Conservation (phyloP, 176 grass and related monocot genomes). For the Zizania latifolia region DNA sequence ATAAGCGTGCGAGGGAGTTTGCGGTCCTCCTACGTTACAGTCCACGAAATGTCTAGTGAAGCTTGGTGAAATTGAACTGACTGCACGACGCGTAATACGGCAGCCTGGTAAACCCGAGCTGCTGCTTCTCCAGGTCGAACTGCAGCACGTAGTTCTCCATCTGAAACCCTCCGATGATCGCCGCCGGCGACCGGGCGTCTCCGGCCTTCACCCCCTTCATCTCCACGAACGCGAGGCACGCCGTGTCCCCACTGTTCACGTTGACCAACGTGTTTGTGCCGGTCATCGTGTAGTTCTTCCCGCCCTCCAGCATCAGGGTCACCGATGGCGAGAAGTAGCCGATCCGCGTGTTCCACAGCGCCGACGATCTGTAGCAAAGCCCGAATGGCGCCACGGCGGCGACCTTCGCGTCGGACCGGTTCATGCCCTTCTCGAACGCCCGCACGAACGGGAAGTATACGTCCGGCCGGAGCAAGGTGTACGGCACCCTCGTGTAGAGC, state of each 20-base stretch:
- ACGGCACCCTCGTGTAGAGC: constrained; percentile 24
- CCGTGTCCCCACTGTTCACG: constrained; percentile 10
- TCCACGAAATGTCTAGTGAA: neutral
- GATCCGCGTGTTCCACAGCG: neutral
- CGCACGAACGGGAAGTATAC: constrained; percentile 36
- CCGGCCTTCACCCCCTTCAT: constrained; percentile 12
- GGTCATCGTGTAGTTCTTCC: constrained; percentile 29
- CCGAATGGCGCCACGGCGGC: constrained; percentile 23
- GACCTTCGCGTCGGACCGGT: neutral
- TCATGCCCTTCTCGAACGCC: constrained; percentile 15
- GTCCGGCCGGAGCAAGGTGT: constrained; percentile 37
- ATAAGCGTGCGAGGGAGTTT: too few relatives aligned
- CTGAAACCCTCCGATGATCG: constrained; percentile 41
- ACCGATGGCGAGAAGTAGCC: constrained; percentile 32
- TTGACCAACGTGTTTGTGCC: constrained; percentile 29
- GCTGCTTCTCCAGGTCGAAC: constrained; percentile 44
- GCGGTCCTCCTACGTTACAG: too few relatives aligned
- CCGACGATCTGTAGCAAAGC: constrained; percentile 14
- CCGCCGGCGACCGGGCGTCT: constrained; percentile 23
- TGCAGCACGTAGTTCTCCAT: constrained; percentile 45
- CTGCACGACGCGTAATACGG: neutral
- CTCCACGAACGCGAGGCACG: constrained; percentile 36
- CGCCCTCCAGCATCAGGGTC: constrained; percentile 8
- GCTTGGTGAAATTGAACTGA: constrained; percentile 29
- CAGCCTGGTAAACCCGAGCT: constrained; percentile 24